Evolutionary conservation across 441 rosid genomes (phyloP).

Genomic region (Erysimum cheiri): DNA sequence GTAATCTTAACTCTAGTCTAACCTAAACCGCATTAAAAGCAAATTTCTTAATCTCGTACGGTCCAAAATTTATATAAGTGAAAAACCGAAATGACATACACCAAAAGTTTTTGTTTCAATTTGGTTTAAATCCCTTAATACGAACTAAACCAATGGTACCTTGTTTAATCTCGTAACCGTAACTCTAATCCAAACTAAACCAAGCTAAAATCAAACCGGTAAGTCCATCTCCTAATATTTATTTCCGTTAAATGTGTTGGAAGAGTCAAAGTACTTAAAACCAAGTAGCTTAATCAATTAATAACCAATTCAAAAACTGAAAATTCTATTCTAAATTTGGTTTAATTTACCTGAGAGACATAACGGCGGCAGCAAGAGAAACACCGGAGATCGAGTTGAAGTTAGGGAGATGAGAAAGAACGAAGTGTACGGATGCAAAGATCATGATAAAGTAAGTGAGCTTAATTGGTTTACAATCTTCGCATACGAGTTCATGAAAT

Average conservation of each 20-base stretch:
- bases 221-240: too few relatives aligned
- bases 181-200: neutral
- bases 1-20: neutral
- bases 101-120: neutral
- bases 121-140: neutral
- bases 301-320: neutral
- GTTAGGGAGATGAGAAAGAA: slow-evolving; percentile 84
- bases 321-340: too few relatives aligned
- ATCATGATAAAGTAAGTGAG: slow-evolving; percentile 81
- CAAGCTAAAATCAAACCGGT: too few relatives aligned
- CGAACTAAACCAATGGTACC: neutral
- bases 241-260: too few relatives aligned
- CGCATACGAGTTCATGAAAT: slow-evolving; percentile 60
- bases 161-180: neutral
- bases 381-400: slow-evolving; percentile 79
- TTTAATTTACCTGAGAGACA: slow-evolving; percentile 71
- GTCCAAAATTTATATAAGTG: neutral
- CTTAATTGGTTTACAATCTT: slow-evolving; percentile 53
- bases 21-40: neutral
- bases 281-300: neutral
- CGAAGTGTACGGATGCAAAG: slow-evolving; percentile 76
- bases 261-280: too few relatives aligned
- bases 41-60: too few relatives aligned
- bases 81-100: neutral
- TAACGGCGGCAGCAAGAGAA: slow-evolving; percentile 80